Conservation (phyloP, 805 yeast genomes). For the Candida sanyiensis region DNA sequence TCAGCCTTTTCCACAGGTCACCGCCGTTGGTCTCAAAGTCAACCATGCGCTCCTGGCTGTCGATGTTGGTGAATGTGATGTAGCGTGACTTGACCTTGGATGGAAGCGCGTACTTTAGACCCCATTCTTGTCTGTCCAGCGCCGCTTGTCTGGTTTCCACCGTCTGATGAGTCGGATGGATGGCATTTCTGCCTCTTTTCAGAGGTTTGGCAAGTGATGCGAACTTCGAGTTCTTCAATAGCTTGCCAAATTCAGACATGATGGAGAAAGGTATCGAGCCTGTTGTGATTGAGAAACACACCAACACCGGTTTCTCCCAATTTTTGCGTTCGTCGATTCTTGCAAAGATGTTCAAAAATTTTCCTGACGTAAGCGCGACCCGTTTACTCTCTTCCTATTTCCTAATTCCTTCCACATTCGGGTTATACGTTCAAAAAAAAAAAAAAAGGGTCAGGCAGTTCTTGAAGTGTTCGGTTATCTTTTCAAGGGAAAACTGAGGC, state of each 20-base stretch:
- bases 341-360: not conserved
- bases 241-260: slow-evolving; percentile 25
- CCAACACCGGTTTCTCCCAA: too few species aligned
- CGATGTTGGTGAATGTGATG: slow-evolving; percentile 60
- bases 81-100: slow-evolving; percentile 50
- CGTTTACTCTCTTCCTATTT: not conserved
- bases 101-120: slow-evolving; percentile 69
- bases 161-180: slow-evolving; percentile 64
- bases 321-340: slow-evolving; percentile 1
- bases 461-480: too few species aligned
- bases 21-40: slow-evolving; percentile 64
- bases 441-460: too few species aligned
- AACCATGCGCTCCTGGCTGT: slow-evolving; percentile 60
- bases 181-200: slow-evolving; percentile 11
- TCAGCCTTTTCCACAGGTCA: slow-evolving; percentile 50
- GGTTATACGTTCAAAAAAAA: too few species aligned
- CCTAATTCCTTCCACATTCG: too few species aligned
- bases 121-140: slow-evolving; percentile 65
- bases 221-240: slow-evolving; percentile 29
- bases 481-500: too few species aligned
- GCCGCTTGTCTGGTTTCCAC: slow-evolving; percentile 64
- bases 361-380: too few species aligned
- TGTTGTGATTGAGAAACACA: too few species aligned
- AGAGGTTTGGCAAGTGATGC: slow-evolving; percentile 31
- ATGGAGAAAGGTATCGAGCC: not conserved